A percentile compares a stretch with the other conserved stretches of the same genome.
These are phyloP conservation scores for Stromatinia cepivora DNA, from an alignment of 2,329 filamentous ascomycete genomes.

Conservation along the genomic window DNA sequence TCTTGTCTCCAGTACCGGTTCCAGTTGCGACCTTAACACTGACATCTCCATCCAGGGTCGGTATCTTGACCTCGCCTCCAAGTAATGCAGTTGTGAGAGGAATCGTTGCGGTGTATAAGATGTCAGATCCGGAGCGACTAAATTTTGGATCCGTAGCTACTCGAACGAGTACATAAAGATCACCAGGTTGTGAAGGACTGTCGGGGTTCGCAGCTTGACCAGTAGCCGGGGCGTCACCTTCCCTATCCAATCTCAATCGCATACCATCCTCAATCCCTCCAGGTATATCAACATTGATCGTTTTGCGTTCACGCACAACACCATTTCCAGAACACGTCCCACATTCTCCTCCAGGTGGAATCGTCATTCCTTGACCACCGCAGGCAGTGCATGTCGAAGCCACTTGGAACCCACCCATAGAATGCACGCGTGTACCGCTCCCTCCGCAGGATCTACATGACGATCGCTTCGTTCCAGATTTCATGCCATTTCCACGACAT, in stretches of 20 bases:
- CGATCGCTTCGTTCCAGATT: slow-evolving; percentile 71
- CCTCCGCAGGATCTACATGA: slow-evolving; percentile 81
- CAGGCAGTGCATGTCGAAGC: slow-evolving; percentile 83
- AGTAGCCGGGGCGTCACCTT: slow-evolving; percentile 83
- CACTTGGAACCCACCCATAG: slow-evolving; percentile 96
- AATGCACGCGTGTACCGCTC: slow-evolving; percentile 81
- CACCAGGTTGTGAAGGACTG: slow-evolving; percentile 69
- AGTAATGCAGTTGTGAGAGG: slow-evolving; percentile 91
- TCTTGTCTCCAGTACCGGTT: slow-evolving; percentile 87
- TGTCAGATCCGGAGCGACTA: slow-evolving; percentile 81
- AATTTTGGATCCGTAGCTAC: slow-evolving; percentile 91
- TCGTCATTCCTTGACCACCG: slow-evolving; percentile 72
- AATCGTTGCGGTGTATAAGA: slow-evolving; percentile 87
- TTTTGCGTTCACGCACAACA: slow-evolving; percentile 78
- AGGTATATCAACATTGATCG: slow-evolving; percentile 86
- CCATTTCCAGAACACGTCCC: slow-evolving; percentile 77
- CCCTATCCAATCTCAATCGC: slow-evolving; percentile 79
- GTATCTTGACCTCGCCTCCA: slow-evolving; percentile 85
- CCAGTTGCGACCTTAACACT: slow-evolving; percentile 90
- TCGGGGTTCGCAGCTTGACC: slow-evolving; percentile 66
- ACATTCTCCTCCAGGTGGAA: slow-evolving; percentile 81
- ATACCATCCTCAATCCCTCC: slow-evolving; percentile 96
- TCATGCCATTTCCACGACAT: slow-evolving; percentile 81
- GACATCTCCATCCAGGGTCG: slow-evolving; percentile 86
- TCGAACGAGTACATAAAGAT: slow-evolving; percentile 87